phyloP scores from a whole-genome alignment of 345 rosid genomes.

The Euphorbia peplus region DNA sequence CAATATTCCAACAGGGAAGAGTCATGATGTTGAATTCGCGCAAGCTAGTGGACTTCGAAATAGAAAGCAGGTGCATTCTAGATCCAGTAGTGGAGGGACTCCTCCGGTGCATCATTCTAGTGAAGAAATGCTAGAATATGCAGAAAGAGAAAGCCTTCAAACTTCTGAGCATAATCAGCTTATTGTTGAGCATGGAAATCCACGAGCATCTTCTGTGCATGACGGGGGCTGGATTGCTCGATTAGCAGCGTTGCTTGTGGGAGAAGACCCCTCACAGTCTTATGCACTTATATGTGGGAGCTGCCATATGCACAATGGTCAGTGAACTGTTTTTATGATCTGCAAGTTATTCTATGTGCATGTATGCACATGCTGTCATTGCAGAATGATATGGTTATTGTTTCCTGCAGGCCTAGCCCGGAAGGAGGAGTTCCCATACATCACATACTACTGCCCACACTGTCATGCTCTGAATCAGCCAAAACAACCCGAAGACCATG shows the following conservation, averaged over 20 bases:
- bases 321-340: slow-evolving; percentile 10
- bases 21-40: slow-evolving; percentile 58
- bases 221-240: slow-evolving; percentile 91
- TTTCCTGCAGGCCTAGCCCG: slow-evolving; percentile 61
- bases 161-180: slow-evolving; percentile 48
- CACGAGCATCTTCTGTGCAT: slow-evolving; percentile 46
- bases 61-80: slow-evolving; percentile 52
- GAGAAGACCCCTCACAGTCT: slow-evolving; percentile 91
- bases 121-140: slow-evolving; percentile 41
- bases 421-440: slow-evolving; percentile 78
- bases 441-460: slow-evolving; percentile 89
- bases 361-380: not conserved
- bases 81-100: slow-evolving; percentile 51
- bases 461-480: slow-evolving; percentile 75
- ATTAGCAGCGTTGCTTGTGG: slow-evolving; percentile 90
- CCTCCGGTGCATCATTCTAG: slow-evolving; percentile 36
- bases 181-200: slow-evolving; percentile 61
- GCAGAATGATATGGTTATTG: not conserved
- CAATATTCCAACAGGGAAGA: slow-evolving; percentile 49
- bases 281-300: slow-evolving; percentile 92
- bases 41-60: slow-evolving; percentile 70
- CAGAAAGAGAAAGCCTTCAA: slow-evolving; percentile 32
- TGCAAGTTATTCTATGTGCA: not conserved
- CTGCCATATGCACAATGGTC: slow-evolving; percentile 95
- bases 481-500: slow-evolving; percentile 27